phyloP scores from a whole-genome alignment of 106 monocot species.

The Allium sativum region DNA sequence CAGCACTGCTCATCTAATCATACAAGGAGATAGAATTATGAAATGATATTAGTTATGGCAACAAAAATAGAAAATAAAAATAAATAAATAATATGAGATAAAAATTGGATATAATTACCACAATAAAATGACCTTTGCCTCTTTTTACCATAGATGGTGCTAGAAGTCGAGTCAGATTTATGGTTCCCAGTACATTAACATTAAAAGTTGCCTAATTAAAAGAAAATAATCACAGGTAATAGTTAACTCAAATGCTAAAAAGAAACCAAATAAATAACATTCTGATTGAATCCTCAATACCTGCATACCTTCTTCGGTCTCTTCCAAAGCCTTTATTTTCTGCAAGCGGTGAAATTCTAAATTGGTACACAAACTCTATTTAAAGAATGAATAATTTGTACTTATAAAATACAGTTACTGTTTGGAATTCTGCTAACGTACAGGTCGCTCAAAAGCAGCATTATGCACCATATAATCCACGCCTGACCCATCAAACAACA shows the following conservation, averaged over 20 bases:
- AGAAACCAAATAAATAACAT: neutral
- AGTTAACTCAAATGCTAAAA: neutral
- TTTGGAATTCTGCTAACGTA: conserved; percentile 12
- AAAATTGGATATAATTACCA: conserved; percentile 36
- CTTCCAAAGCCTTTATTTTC: neutral
- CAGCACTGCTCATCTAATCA: conserved; percentile 81
- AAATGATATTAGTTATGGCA: neutral
- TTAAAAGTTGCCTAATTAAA: conserved; percentile 53
- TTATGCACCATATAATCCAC: conserved; percentile 95
- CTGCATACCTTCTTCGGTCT: conserved; percentile 1
- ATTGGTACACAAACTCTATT: no score
- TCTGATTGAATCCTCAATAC: conserved; percentile 2
- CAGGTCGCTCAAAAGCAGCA: conserved; percentile 92
- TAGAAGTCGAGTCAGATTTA: conserved; percentile 74
- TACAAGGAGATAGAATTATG: conserved; percentile 5
- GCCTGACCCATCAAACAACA: conserved; percentile 60
- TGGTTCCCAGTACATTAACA: conserved; percentile 78
- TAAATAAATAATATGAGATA: neutral
- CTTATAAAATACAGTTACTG: neutral
- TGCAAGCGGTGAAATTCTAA: neutral
- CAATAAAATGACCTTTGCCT: conserved; percentile 82
- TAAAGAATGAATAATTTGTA: no score
- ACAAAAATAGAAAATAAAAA: neutral
- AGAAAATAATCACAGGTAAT: neutral
- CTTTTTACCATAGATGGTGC: conserved; percentile 85